phyloP scores from a whole-genome alignment of 2,329 filamentous ascomycete species.

The Leptographium radiaticola region DNA sequence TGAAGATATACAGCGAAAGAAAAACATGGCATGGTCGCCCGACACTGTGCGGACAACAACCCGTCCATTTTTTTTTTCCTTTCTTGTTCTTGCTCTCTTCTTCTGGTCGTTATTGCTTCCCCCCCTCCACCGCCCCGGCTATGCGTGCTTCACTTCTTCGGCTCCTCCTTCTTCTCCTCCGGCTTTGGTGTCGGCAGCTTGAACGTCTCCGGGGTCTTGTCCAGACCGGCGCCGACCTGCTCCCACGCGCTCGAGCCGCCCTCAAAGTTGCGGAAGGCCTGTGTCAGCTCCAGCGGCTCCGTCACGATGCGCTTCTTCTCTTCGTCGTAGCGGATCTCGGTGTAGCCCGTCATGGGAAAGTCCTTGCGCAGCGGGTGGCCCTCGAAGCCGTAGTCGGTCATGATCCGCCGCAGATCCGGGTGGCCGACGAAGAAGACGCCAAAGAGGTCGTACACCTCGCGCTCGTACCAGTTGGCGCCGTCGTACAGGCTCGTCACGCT shows the following conservation, averaged over 20 bases:
- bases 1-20: too few species aligned
- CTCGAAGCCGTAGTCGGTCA: slow-evolving; percentile 99
- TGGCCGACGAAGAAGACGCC: slow-evolving; percentile 94
- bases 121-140: not conserved
- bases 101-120: not conserved
- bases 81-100: not conserved
- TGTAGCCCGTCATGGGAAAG: slow-evolving; percentile 95
- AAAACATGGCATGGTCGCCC: too few species aligned
- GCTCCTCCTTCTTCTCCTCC: slow-evolving; percentile 79
- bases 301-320: slow-evolving; percentile 98
- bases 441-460: slow-evolving; percentile 94
- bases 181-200: slow-evolving; percentile 93
- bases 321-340: slow-evolving; percentile 94
- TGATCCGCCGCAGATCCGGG: slow-evolving; percentile 90
- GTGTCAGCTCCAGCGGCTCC: slow-evolving; percentile 92
- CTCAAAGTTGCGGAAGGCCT: slow-evolving; percentile 98
- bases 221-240: slow-evolving; percentile 52
- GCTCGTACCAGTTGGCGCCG: slow-evolving; percentile 97
- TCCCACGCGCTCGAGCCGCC: slow-evolving; percentile 65
- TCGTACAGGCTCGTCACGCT: slow-evolving; percentile 79
- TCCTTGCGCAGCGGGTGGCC: slow-evolving; percentile 95
- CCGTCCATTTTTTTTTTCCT: not conserved
- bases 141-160: slow-evolving; percentile 59
- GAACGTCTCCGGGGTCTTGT: slow-evolving; percentile 76
- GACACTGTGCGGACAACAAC: too few species aligned